phyloP scores from a whole-genome alignment of 768 basidiomycete genomes.

The Leccinum sublutescens region DNA sequence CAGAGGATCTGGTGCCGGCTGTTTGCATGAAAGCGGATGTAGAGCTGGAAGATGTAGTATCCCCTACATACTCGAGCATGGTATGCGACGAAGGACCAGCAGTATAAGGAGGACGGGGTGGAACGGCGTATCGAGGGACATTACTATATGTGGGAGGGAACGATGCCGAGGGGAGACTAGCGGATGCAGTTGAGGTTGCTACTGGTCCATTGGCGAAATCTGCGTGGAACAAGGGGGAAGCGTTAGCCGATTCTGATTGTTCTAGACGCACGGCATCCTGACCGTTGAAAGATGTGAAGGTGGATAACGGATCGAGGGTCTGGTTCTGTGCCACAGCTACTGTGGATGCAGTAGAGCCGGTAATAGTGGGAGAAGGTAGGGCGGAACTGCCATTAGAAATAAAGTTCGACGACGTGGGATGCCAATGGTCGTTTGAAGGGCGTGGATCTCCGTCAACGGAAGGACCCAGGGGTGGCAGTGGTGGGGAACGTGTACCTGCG shows the following conservation, averaged over 20 bases:
- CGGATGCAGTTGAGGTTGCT: conserved; percentile 14
- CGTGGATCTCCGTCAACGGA: conserved; percentile 15
- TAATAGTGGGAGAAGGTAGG: conserved; percentile 1
- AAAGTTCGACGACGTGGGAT: conserved; percentile 19
- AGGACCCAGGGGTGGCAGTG: conserved; percentile 25
- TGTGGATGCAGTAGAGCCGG: conserved; percentile 8
- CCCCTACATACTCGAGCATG: conserved; percentile 18
- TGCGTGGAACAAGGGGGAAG: conserved; percentile 9
- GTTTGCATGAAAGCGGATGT: conserved; percentile 21
- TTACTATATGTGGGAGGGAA: conserved; percentile 25
- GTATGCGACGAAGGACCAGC: conserved; percentile 14
- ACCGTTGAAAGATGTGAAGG: conserved; percentile 22
- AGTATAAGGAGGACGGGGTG: conserved; percentile 22
- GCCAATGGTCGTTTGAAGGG: conserved; percentile 20
- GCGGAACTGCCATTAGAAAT: conserved; percentile 11
- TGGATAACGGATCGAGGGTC: conserved; percentile 17
- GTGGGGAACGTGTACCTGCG: conserved; percentile 26
- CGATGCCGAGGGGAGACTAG: conserved; percentile 8
- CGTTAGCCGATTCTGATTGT: conserved; percentile 11
- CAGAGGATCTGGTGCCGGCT: conserved; percentile 8
- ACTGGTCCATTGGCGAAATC: conserved; percentile 7
- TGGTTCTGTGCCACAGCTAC: conserved; percentile 10
- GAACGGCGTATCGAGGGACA: conserved; percentile 14
- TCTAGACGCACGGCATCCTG: conserved; percentile 13
- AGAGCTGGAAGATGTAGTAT: conserved; percentile 4